Evolutionary conservation across 2,329 filamentous ascomycete species (phyloP).

Genomic region (Ophiostoma populinum): DNA sequence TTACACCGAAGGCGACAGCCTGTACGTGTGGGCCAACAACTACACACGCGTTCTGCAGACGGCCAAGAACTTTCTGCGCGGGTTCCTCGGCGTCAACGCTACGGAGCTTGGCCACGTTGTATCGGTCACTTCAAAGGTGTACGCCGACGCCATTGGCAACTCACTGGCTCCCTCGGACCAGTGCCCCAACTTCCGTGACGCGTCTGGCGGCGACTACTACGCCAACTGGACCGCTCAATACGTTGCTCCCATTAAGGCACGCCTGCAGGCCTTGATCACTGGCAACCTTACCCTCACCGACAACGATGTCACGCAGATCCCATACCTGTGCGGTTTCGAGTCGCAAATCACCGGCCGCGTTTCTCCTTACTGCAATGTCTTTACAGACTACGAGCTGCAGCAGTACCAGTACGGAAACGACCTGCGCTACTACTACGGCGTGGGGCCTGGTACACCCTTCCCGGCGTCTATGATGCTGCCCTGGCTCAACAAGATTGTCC

Average conservation of each 20-base stretch:
- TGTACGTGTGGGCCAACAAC: constrained; percentile 48
- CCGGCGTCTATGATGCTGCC: constrained; percentile 43
- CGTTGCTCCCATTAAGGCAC: constrained; percentile 29
- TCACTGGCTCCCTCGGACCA: constrained; percentile 45
- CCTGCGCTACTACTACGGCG: constrained; percentile 49
- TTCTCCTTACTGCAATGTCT: constrained; percentile 45
- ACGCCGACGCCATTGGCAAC: constrained; percentile 36
- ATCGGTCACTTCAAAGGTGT: constrained; percentile 37
- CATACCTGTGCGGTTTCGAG: constrained; percentile 56
- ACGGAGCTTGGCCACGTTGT: constrained; percentile 36
- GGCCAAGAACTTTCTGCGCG: constrained; percentile 41
- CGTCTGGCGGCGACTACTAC: constrained; percentile 30
- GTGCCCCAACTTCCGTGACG: constrained; percentile 40
- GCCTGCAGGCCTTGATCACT: constrained; percentile 34
- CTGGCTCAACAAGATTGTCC: constrained; percentile 35
- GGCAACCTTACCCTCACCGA: constrained; percentile 33
- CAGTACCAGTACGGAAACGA: constrained; percentile 53
- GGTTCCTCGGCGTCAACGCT: constrained; percentile 40
- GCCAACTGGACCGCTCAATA: constrained; percentile 7
- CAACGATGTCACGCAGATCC: constrained; percentile 30
- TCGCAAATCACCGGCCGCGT: constrained; percentile 45
- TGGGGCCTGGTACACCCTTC: constrained; percentile 37
- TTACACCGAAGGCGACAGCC: constrained; percentile 29
- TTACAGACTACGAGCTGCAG: constrained; percentile 42
- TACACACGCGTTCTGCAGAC: constrained; percentile 47